Base-by-base conservation (phyloP, 2,329 filamentous ascomycete genomes). In the Penicillium olsonii region DNA sequence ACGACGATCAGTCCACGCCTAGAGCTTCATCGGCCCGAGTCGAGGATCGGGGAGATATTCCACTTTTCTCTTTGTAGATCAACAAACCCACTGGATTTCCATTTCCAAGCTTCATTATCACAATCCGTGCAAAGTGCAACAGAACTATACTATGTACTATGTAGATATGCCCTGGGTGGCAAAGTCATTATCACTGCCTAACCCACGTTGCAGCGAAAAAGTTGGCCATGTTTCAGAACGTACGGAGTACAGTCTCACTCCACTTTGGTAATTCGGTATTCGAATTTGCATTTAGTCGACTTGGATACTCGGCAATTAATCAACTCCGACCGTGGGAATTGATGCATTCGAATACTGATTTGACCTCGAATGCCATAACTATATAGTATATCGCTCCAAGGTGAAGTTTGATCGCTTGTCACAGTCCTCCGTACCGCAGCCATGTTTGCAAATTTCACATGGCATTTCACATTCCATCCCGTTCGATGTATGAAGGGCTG, bases 391-490 rank as follows among this genome's bases (percentile, higher is more conserved):
- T n/a, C n/a, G n/a, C n/a, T n/a, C n/a, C n/a, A n/a, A n/a, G n/a
- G n/a, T n/a, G n/a, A n/a, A n/a, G n/a, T n/a, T n/a, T n/a, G n/a
- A n/a, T n/a, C n/a, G 24, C 14, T 34, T 40, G 35, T 39, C 41
- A 48, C 31, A 37, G 19, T 37, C 29, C n/a, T n/a, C 4, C 3
- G 29, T n/a, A 14, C 17, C 24, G 37, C 15, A 17, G 27, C n/a
- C 27, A 19, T 45, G 27, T 49, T 26, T 15, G 17, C 5, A 18
- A 18, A 15, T 37, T 45, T 27, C 17, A 40, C 27, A 29, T 48
- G 29, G 43, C 38, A 54, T 50, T 52, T 50, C 22, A 39, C 56
- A 59, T 59, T 59, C 54, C n/a, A n/a, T n/a, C n/a, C n/a, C n/a
- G n/a, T n/a, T n/a, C n/a, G n/a, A n/a, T n/a, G n/a, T n/a, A n/a